Evolutionary conservation across 2,329 filamentous ascomycete genomes (phyloP).

Genomic region (Cytospora chrysosperma): DNA sequence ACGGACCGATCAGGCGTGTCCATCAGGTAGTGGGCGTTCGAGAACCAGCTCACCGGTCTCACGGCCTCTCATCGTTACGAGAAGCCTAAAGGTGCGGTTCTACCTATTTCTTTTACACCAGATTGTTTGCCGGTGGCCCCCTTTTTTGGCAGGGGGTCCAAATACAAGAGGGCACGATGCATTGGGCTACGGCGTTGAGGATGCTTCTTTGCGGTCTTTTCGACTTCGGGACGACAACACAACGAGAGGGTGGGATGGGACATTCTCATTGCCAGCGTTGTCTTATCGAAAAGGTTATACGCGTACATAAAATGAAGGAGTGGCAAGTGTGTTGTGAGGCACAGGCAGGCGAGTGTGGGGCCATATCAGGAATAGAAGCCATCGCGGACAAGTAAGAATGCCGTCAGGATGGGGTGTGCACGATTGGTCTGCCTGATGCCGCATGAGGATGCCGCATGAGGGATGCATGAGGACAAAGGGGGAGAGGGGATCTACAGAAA

Average conservation of each 20-base stretch:
- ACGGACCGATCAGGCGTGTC: slow-evolving; percentile 78
- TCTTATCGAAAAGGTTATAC: background rate
- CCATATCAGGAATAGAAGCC: background rate
- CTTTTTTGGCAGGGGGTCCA: background rate
- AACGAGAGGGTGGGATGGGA: background rate
- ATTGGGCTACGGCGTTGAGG: slow-evolving; percentile 23
- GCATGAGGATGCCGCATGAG: background rate
- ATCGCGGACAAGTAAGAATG: background rate
- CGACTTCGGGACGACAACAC: background rate
- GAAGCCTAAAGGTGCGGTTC: background rate
- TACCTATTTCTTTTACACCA: slow-evolving; percentile 1
- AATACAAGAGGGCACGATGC: slow-evolving; percentile 10
- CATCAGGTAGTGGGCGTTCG: slow-evolving; percentile 52
- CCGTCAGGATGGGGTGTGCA: background rate
- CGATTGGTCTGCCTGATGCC: background rate
- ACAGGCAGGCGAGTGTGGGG: background rate
- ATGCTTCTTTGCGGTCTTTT: slow-evolving; percentile 1
- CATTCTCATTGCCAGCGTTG: background rate
- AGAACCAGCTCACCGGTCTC: background rate
- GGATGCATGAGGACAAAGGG: too few relatives aligned
- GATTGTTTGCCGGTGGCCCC: slow-evolving; percentile 4
- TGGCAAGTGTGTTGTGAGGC: background rate
- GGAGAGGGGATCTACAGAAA: background rate
- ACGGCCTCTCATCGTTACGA: background rate
- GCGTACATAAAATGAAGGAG: background rate